Conservation (phyloP, 176 grass and related monocot genomes). For the Rhynchospora tenuis region DNA sequence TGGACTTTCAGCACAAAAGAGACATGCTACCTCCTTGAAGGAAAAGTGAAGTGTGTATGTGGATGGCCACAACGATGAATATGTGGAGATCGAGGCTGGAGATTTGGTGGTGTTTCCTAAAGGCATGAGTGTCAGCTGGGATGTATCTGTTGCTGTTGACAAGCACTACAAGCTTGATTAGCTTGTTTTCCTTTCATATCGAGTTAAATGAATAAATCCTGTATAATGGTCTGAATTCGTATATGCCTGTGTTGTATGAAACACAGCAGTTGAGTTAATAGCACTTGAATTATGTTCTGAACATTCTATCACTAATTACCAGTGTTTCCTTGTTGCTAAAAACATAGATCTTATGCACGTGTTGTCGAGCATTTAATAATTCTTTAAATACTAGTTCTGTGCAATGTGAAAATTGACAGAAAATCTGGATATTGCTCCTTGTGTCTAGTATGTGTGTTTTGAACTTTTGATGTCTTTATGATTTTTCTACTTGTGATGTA, state of each 20-base stretch:
- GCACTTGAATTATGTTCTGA: not conserved
- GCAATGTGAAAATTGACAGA: not conserved
- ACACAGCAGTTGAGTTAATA: not conserved
- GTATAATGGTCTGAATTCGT: not conserved
- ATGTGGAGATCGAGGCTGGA: slow-evolving; percentile 81
- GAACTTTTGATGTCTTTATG: not conserved
- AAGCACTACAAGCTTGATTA: slow-evolving; percentile 96
- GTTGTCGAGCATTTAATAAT: not conserved
- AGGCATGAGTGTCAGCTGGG: slow-evolving; percentile 93
- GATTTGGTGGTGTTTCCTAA: slow-evolving; percentile 91
- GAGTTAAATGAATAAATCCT: not conserved
- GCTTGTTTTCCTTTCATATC: not conserved
- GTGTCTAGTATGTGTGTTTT: not conserved
- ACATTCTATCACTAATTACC: not conserved
- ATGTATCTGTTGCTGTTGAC: slow-evolving; percentile 77
- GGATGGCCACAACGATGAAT: slow-evolving; percentile 62
- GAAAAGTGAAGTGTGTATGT: slow-evolving; percentile 98
- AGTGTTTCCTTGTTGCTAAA: not conserved
- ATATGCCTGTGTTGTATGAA: not conserved
- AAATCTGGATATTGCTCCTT: not conserved
- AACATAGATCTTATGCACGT: not conserved
- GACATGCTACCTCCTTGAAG: slow-evolving; percentile 89
- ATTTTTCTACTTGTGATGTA: not conserved
- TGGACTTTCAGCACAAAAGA: slow-evolving; percentile 92
- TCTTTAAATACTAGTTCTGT: not conserved